A percentile compares a stretch with the other conserved stretches of the same genome.
Evolutionary conservation across 169 alveolate species (phyloP).

Genomic region (Plasmodium gallinaceum): DNA sequence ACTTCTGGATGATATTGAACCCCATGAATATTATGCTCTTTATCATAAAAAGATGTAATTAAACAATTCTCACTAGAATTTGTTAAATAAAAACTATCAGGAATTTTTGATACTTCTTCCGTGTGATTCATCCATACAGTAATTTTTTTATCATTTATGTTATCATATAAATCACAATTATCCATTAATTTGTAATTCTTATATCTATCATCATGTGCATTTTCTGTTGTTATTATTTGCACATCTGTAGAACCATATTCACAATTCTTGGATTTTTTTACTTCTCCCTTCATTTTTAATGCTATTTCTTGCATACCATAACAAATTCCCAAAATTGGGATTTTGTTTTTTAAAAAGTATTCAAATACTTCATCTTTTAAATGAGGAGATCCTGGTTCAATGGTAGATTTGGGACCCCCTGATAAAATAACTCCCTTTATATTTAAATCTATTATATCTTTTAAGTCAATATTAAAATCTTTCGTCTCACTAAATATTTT

Average conservation of each 20-base stretch:
- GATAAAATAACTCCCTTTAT: slow-evolving; percentile 84
- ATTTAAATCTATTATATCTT: slow-evolving; percentile 53
- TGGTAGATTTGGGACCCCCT: slow-evolving; percentile 84
- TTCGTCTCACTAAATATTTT: slow-evolving; percentile 82
- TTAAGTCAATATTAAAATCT: slow-evolving; percentile 77
- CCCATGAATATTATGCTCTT: slow-evolving; percentile 72
- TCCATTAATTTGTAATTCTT: slow-evolving; percentile 31
- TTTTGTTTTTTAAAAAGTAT: slow-evolving; percentile 62
- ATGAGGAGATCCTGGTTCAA: slow-evolving; percentile 77
- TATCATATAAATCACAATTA: slow-evolving; percentile 68
- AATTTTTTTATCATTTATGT: slow-evolving; percentile 34
- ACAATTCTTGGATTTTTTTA: slow-evolving; percentile 60
- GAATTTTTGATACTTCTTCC: slow-evolving; percentile 77
- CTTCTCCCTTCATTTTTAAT: slow-evolving; percentile 79
- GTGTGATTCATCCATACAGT: slow-evolving; percentile 80
- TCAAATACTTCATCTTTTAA: slow-evolving; percentile 77
- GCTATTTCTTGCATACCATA: slow-evolving; percentile 84
- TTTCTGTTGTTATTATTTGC: slow-evolving; percentile 55
- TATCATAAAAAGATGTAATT: slow-evolving; percentile 75
- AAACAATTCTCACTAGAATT: slow-evolving; percentile 77
- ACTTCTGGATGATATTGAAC: slow-evolving; percentile 86
- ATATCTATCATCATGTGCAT: slow-evolving; percentile 42
- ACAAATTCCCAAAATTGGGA: slow-evolving; percentile 83
- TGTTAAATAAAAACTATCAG: slow-evolving; percentile 79
- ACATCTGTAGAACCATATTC: slow-evolving; percentile 78